Base-by-base conservation (phyloP, 805 yeast species). In the Metschnikowia henanensis region DNA sequence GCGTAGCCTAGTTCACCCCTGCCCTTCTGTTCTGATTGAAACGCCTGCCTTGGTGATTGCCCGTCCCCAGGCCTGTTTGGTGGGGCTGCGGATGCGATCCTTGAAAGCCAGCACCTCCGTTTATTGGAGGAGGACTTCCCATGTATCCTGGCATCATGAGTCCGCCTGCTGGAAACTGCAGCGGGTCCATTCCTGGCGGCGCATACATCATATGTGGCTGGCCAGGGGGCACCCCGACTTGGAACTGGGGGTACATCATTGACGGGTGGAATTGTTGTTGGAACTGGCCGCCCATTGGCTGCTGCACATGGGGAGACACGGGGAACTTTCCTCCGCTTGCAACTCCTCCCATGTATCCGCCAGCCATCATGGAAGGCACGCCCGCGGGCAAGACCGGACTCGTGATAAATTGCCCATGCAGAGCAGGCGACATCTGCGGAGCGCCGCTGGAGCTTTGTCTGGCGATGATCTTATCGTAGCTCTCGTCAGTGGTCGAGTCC, bases 401-500 rank as follows among this genome's bases (percentile, higher is more conserved):
- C 16, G 61, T 62, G 37, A 64, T 58, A 43, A 59, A 67, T 18
- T 66, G 66, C 30, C 59, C 48, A 5, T 47, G 15, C 49, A 51
- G 31, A 53, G 49, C 35, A 49, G 49, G 45, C 48, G 51, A 54
- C 55, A 49, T 10, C 47, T 49, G 7, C 56, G 49, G 39, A 13
- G 25, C 18, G 45, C 45, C 22, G 43, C 45, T 37, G 22, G 37
- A 17, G 16, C 35, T 40, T 9, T 50, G 52, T 43, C 70, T 70
- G 2, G 82, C 77, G 63, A 81, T 80, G 30, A 77, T 60, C 16
- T 68, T 63, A 43, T 71, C 75, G 62, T 80, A 79, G 2, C 84
- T 71, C 45, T 77, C 81, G 34, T 79, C 85, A 19, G 76, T 62
- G 2, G 81, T 79, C 36, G 75, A 66, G 18, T 73, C 71, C 95